phyloP scores from a whole-genome alignment of 148 eudicot species.

The Camellia japonica region DNA sequence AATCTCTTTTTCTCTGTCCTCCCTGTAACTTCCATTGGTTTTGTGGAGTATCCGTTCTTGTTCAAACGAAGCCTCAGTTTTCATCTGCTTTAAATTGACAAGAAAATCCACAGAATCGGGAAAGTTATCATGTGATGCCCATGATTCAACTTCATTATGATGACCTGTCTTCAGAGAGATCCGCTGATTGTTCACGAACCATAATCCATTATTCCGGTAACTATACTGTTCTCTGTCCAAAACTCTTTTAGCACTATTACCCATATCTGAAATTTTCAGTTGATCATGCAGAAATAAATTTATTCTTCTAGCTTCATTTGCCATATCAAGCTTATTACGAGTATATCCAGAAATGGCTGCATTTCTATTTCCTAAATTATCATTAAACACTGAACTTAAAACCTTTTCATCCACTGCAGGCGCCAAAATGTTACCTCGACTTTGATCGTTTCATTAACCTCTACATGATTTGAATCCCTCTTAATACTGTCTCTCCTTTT shows the following conservation, averaged over 20 bases:
- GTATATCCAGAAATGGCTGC: slow-evolving; percentile 20
- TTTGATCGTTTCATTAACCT: slow-evolving; percentile 25
- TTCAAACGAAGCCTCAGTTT: slow-evolving; percentile 25
- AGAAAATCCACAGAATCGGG: slow-evolving; percentile 35
- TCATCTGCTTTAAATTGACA: slow-evolving; percentile 27
- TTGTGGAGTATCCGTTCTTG: slow-evolving; percentile 29
- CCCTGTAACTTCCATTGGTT: slow-evolving; percentile 28
- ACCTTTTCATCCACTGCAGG: slow-evolving; percentile 27
- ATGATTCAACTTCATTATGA: slow-evolving; percentile 32
- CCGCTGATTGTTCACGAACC: slow-evolving; percentile 28
- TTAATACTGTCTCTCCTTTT: slow-evolving; percentile 37
- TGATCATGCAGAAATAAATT: slow-evolving; percentile 21
- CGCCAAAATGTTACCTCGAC: slow-evolving; percentile 23
- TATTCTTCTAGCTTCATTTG: slow-evolving; percentile 20
- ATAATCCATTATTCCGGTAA: slow-evolving; percentile 23
- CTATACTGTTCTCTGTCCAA: slow-evolving; percentile 28
- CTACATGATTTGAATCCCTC: slow-evolving; percentile 32
- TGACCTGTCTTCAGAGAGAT: slow-evolving; percentile 30
- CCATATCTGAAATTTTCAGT: slow-evolving; percentile 28
- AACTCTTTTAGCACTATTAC: slow-evolving; percentile 23
- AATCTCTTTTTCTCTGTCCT: slow-evolving; percentile 23
- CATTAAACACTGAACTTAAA: slow-evolving; percentile 17
- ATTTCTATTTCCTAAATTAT: slow-evolving; percentile 10
- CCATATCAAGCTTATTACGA: slow-evolving; percentile 2
- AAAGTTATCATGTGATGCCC: slow-evolving; percentile 31